phyloP scores from a whole-genome alignment of 768 basidiomycete species.

The Lentinula detonsa region DNA sequence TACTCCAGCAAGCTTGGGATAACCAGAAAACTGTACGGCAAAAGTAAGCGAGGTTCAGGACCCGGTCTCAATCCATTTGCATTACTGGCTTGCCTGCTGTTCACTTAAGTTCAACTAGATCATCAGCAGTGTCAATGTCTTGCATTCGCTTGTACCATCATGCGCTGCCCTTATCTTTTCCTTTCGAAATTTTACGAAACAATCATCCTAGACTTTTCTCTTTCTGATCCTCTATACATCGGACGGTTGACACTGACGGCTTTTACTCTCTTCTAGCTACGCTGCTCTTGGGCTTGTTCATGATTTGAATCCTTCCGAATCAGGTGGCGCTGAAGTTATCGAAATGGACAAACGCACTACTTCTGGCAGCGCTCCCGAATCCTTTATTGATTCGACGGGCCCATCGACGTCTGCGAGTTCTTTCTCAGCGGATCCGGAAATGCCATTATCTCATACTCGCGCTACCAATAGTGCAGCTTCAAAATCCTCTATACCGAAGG shows the following conservation, averaged over 20 bases:
- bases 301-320: constrained; percentile 57
- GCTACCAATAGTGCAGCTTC: neutral
- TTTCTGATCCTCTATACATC: neutral
- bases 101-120: neutral
- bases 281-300: constrained; percentile 68
- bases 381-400: constrained; percentile 10
- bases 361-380: constrained; percentile 1
- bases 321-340: constrained; percentile 58
- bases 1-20: constrained; percentile 84
- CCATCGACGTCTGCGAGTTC: constrained; percentile 9
- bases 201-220: constrained; percentile 1
- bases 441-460: neutral
- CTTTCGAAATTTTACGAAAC: neutral
- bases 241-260: constrained; percentile 1
- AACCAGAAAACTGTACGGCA: constrained; percentile 81
- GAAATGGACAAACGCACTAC: constrained; percentile 16
- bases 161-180: neutral
- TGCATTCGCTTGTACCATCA: neutral
- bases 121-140: neutral
- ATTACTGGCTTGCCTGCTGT: neutral
- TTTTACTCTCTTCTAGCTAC: constrained; percentile 45
- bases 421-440: constrained; percentile 10
- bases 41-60: constrained; percentile 54
- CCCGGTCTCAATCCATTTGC: neutral
- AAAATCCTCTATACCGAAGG: constrained; percentile 38